These are phyloP conservation scores for Gautieria morchelliformis DNA, from an alignment of 768 basidiomycete genomes.

Conservation along the genomic window DNA sequence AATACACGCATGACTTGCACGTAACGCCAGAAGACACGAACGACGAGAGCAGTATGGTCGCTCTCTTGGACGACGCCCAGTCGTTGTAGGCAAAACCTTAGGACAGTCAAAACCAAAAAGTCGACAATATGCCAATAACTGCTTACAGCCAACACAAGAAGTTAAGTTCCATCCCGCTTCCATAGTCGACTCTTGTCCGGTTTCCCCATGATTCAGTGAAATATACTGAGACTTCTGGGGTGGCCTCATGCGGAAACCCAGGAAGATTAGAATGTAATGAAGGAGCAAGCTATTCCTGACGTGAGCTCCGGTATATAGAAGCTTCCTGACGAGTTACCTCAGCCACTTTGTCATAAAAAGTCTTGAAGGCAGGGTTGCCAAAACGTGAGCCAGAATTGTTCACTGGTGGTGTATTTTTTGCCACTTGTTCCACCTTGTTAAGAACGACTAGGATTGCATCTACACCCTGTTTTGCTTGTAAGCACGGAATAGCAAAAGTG, in stretches of 20 bases:
- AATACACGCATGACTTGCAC: slow-evolving; percentile 74
- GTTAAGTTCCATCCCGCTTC: slow-evolving; percentile 99
- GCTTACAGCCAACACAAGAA: slow-evolving; percentile 94
- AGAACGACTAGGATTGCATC: slow-evolving; percentile 53
- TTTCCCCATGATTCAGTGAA: slow-evolving; percentile 90
- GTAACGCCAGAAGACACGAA: slow-evolving; percentile 89
- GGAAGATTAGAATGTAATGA: slow-evolving; percentile 51
- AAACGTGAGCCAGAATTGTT: slow-evolving; percentile 89
- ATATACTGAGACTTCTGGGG: slow-evolving; percentile 67
- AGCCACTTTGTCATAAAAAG: slow-evolving; percentile 76
- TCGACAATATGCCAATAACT: not conserved
- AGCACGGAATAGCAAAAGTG: not conserved
- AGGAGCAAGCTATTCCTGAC: slow-evolving; percentile 35
- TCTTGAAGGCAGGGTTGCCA: slow-evolving; percentile 93
- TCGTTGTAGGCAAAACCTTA: slow-evolving; percentile 71
- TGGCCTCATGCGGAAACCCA: slow-evolving; percentile 44
- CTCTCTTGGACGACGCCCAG: slow-evolving; percentile 51
- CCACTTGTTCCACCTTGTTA: slow-evolving; percentile 55
- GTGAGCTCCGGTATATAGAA: not conserved
- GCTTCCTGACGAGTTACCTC: slow-evolving; percentile 37
- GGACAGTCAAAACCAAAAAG: not conserved
- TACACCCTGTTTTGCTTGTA: slow-evolving; percentile 41
- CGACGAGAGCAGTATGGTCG: slow-evolving; percentile 70
- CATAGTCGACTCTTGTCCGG: slow-evolving; percentile 88
- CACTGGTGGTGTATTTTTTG: slow-evolving; percentile 67